Base-by-base conservation (phyloP, 2,329 filamentous ascomycete species). In the Coleophoma cylindrospora region DNA sequence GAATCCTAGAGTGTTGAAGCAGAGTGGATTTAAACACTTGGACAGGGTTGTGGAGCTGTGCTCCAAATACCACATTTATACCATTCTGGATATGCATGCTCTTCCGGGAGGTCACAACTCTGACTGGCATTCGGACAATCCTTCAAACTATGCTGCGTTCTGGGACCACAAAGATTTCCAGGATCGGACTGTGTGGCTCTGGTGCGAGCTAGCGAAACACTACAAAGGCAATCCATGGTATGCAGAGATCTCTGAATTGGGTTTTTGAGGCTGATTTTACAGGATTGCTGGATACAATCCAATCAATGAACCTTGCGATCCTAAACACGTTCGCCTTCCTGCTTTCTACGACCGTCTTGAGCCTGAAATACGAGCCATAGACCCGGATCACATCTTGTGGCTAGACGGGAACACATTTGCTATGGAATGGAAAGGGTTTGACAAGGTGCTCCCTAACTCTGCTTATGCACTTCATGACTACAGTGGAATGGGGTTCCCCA, bases 111-210 rank as follows among this genome's bases (percentile, higher is more conserved):
- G 74, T 10, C 74, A 77, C 57, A 75, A 76, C 54, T 67, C 66
- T 13, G 74, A 74, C 55, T 77, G 74, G 74, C 74, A 77, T 55
- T 68, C 71, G 8, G 74, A 77, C 50, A 76, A 73, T 47, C 59
- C 64, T 1, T 70, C 71, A 7, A 68, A 64, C 47, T 67, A 73
- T 50, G 73, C 74, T 2, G 66, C 69, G 0, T 77, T 77, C 57
- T 77, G 74, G 74, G 73, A 76, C 34, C 69, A 72, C 57, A 74
- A 72, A 53, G 73, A 76, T 48, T 70, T 72, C 49, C 75, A 77
- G 56, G 74, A 76, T 52, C 67, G 74, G 6, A 72, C 70, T 2
- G 59, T 76, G 2, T 74, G 71, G 70, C 66, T 77, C 2, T 76
- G 74, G 75, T 66, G 70, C 50, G 64, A 74, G 53, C 68, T 77